Conservation (phyloP, 192 early-diverging fungal species). For the Radiomyces spectabilis region DNA sequence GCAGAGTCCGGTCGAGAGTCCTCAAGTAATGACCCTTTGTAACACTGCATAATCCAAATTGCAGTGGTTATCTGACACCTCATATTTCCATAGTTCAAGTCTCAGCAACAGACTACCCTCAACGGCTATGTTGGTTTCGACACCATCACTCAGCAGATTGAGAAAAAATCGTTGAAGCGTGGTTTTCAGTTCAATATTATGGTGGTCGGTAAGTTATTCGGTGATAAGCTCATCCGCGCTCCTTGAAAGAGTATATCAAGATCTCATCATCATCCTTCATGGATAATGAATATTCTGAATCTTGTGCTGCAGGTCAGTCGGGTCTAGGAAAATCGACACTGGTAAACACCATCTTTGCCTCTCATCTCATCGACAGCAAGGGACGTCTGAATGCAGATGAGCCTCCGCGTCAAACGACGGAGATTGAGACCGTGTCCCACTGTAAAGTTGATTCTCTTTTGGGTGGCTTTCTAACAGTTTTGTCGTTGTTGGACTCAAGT, state of each 20-base stretch:
- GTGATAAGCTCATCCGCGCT: background rate
- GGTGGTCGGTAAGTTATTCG: slow-evolving; percentile 74
- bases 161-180: slow-evolving; percentile 94
- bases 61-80: background rate
- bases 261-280: background rate
- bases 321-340: slow-evolving; percentile 98
- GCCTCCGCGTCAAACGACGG: slow-evolving; percentile 84
- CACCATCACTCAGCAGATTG: slow-evolving; percentile 94
- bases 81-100: background rate
- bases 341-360: slow-evolving; percentile 96
- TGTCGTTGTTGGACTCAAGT: background rate
- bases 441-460: slow-evolving; percentile 33
- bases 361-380: slow-evolving; percentile 92
- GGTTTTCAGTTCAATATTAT: slow-evolving; percentile 98
- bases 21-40: background rate
- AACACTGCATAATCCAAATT: background rate
- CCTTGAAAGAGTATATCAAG: background rate
- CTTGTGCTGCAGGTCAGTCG: slow-evolving; percentile 66
- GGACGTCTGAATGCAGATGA: slow-evolving; percentile 76
- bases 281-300: background rate
- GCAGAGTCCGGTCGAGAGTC: background rate
- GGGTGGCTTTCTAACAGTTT: background rate
- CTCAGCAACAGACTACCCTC: slow-evolving; percentile 39
- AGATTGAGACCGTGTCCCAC: slow-evolving; percentile 88
- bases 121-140: slow-evolving; percentile 98